Evolutionary conservation across 352 stramenopile genomes (phyloP), one percentile per base, ranked within the genome.

Genomic region (Globisporangium canariense): DNA sequence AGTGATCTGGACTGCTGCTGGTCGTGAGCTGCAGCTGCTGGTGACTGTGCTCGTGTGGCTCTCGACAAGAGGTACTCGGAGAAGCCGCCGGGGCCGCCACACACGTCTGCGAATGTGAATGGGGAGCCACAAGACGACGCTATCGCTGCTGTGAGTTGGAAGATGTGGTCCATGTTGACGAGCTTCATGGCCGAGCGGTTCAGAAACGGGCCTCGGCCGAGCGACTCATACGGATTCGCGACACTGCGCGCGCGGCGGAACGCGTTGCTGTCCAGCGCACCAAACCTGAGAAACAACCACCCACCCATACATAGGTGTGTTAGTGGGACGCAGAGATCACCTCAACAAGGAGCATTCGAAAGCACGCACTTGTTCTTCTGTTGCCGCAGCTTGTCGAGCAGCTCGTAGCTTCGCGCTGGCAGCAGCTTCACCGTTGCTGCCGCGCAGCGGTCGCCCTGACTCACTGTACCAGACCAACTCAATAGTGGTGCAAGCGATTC

Each of bases 121-220:
- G 43, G 16, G 34, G 73, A 34, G 16, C 2, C 4, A 0, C 43
- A 16, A 16, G 34, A n/a, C 14, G 52, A 11, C 10, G 5, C 16
- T 11, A 55, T 14, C 14, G n/a, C 10, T 9, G 10, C 54, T 30
- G 81, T 91, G 70, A 71, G 89, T 9, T 68, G 20, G 41, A 91
- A 90, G 10, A 90, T 58, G 52, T 83, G 69, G 60, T 94, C 82
- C 52, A 94, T 63, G 32, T 89, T 83, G 54, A 79, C 86, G 50
- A 94, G 69, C 58, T 94, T 94, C 80, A 94, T 90, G 3, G 86
- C 86, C 38, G 86, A 90, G 16, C 86, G 82, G 52, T 93, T 93
- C 58, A 94, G 64, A 41, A 94, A 94, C 6, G 66, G 76, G 58
- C 78, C 68, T 56, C 74, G 76, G 2, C 86, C 86, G 18, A 94